phyloP scores from a whole-genome alignment of 2,329 filamentous ascomycete species.

The Didymella sp. region DNA sequence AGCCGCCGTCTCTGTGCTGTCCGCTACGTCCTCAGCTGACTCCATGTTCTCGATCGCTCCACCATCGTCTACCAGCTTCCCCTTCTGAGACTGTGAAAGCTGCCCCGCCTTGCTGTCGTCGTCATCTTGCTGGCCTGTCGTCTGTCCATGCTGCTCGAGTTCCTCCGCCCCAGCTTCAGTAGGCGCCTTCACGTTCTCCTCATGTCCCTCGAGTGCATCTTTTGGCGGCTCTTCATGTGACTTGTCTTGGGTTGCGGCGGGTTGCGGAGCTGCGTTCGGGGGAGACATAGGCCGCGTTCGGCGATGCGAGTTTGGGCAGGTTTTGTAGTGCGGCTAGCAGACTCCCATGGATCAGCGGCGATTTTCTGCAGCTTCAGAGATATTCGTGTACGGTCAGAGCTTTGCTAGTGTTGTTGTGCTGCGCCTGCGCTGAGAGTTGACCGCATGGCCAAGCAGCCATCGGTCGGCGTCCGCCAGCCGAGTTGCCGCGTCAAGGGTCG shows the following conservation, averaged over 20 bases:
- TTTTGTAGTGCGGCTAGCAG: slow-evolving; percentile 17
- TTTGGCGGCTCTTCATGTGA: slow-evolving; percentile 30
- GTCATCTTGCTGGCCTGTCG: not conserved
- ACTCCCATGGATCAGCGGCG: slow-evolving; percentile 30
- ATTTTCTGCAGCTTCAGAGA: slow-evolving; percentile 15
- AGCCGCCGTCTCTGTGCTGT: not conserved
- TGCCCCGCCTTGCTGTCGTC: slow-evolving; percentile 34
- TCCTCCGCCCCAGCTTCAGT: slow-evolving; percentile 3
- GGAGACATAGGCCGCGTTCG: slow-evolving; percentile 47
- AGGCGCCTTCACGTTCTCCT: slow-evolving; percentile 5
- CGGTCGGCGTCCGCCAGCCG: slow-evolving; percentile 37
- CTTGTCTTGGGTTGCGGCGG: slow-evolving; percentile 35
- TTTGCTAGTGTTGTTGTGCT: slow-evolving; percentile 18
- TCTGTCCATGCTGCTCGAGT: not conserved
- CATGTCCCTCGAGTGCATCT: slow-evolving; percentile 19
- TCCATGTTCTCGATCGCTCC: not conserved
- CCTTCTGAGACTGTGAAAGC: slow-evolving; percentile 1
- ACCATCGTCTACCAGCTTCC: not conserved
- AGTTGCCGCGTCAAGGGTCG: slow-evolving; percentile 12
- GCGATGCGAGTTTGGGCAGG: slow-evolving; percentile 19
- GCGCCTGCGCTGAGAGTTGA: slow-evolving; percentile 21
- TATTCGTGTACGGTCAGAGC: slow-evolving; percentile 1
- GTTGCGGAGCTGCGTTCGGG: slow-evolving; percentile 41
- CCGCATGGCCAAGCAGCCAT: slow-evolving; percentile 27
- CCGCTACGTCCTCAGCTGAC: not conserved